A percentile compares a stretch with the other conserved stretches of the same genome.
phyloP scores from a whole-genome alignment of 306 rosid species.

The Lathyrus tuberosus region DNA sequence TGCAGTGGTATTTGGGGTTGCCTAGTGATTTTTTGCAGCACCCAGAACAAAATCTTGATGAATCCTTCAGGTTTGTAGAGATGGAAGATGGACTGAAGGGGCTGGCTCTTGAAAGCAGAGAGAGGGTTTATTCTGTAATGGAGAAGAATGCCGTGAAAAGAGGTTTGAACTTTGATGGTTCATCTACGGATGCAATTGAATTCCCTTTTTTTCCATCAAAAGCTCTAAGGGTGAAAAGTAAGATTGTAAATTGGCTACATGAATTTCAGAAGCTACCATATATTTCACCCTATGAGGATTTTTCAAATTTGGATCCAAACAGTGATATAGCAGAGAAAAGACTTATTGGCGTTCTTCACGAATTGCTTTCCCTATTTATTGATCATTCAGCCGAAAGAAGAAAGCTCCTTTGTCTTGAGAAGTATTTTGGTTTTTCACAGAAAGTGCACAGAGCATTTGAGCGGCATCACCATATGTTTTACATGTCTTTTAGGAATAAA shows the following conservation, averaged over 20 bases:
- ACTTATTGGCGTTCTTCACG: slow-evolving; percentile 80
- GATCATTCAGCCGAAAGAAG: slow-evolving; percentile 87
- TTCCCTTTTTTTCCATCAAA: slow-evolving; percentile 70
- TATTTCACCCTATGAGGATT: slow-evolving; percentile 78
- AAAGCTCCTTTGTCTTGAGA: slow-evolving; percentile 77
- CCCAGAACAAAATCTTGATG: slow-evolving; percentile 65
- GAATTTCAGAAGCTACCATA: slow-evolving; percentile 84
- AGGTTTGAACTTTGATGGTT: neutral
- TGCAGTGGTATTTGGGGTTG: slow-evolving; percentile 92
- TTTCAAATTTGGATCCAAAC: slow-evolving; percentile 54
- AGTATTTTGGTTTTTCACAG: slow-evolving; percentile 77
- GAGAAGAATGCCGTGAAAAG: slow-evolving; percentile 65
- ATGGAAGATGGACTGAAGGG: slow-evolving; percentile 80
- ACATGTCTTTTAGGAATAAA: slow-evolving; percentile 69
- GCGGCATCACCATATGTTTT: slow-evolving; percentile 81
- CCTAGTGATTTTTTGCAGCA: slow-evolving; percentile 64
- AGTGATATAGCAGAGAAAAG: slow-evolving; percentile 79
- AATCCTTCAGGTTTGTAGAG: slow-evolving; percentile 68
- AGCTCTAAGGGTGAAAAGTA: slow-evolving; percentile 79
- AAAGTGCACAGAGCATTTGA: slow-evolving; percentile 85
- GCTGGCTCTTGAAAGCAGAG: slow-evolving; percentile 57
- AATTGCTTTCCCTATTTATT: slow-evolving; percentile 74
- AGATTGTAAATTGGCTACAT: slow-evolving; percentile 68
- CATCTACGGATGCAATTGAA: slow-evolving; percentile 54
- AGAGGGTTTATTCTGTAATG: slow-evolving; percentile 57